Conservation (phyloP, 768 basidiomycete species). For the Calocybe indica region DNA sequence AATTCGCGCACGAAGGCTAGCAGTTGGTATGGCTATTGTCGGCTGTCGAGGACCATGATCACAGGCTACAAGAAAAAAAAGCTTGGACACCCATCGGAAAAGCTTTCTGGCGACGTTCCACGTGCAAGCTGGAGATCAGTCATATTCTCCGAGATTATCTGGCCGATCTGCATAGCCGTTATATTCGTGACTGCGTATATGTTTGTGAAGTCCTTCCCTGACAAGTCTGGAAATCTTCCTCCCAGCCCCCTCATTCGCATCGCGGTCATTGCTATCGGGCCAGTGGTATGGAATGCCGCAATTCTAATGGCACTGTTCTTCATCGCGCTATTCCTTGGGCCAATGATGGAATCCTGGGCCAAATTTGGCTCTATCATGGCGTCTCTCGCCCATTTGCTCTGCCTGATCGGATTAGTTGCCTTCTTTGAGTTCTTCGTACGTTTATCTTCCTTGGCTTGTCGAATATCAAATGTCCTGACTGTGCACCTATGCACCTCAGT, state of each 20-base stretch:
- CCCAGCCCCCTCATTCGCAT: slow-evolving; percentile 91
- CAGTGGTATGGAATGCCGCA: slow-evolving; percentile 92
- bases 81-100: slow-evolving; percentile 95
- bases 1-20: slow-evolving; percentile 96
- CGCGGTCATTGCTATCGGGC: slow-evolving; percentile 82
- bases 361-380: slow-evolving; percentile 94
- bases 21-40: slow-evolving; percentile 99
- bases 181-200: slow-evolving; percentile 84
- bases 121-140: slow-evolving; percentile 86
- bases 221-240: slow-evolving; percentile 47
- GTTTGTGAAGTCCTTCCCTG: slow-evolving; percentile 91
- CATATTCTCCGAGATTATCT: slow-evolving; percentile 77
- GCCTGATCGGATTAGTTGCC: slow-evolving; percentile 74
- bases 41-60: slow-evolving; percentile 93
- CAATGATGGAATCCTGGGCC: slow-evolving; percentile 77
- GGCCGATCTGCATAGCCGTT: slow-evolving; percentile 69
- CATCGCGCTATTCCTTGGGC: slow-evolving; percentile 87
- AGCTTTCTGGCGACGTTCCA: slow-evolving; percentile 90
- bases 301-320: slow-evolving; percentile 84
- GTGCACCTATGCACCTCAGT: slow-evolving; percentile 38
- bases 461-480: slow-evolving; percentile 16
- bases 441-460: slow-evolving; percentile 11
- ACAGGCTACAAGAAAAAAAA: slow-evolving; percentile 99
- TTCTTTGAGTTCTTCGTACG: slow-evolving; percentile 97
- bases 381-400: slow-evolving; percentile 77